Evolutionary conservation across 2,329 filamentous ascomycete species (phyloP).

Genomic region (Penicillium brasilianum): DNA sequence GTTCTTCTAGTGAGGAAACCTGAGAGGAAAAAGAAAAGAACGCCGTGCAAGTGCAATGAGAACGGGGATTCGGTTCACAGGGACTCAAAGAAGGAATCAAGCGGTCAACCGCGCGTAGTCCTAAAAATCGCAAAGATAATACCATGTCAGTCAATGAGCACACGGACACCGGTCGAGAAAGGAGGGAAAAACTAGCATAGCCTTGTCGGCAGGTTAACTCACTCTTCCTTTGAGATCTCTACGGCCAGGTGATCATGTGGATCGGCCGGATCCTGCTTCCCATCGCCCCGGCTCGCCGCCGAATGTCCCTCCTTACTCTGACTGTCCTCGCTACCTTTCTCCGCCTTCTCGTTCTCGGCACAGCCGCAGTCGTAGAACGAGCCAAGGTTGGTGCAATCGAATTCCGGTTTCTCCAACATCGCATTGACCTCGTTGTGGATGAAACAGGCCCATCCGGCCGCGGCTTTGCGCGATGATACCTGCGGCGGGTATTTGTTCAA

Average conservation of each 20-base stretch:
- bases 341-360: conserved; percentile 58
- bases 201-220: conserved; percentile 21
- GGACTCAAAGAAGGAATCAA: not conserved
- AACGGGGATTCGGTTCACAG: not conserved
- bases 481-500: conserved; percentile 68
- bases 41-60: conserved; percentile 11
- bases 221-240: conserved; percentile 46
- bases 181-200: not conserved
- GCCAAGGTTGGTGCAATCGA: conserved; percentile 68
- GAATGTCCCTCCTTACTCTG: conserved; percentile 20
- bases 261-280: conserved; percentile 10
- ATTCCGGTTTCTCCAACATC: conserved; percentile 63
- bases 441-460: conserved; percentile 70
- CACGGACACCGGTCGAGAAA: not conserved
- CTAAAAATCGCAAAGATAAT: conserved; percentile 18
- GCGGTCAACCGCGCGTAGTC: conserved; percentile 34
- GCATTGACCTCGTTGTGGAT: conserved; percentile 71
- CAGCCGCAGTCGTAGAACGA: conserved; percentile 72
- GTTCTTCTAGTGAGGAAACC: not conserved
- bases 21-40: not conserved
- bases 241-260: conserved; percentile 33
- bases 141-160: conserved; percentile 21
- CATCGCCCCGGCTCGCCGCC: conserved; percentile 16
- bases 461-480: conserved; percentile 64
- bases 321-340: conserved; percentile 12